Conservation (phyloP, 2,329 filamentous ascomycete species). For the Cytospora mali region DNA sequence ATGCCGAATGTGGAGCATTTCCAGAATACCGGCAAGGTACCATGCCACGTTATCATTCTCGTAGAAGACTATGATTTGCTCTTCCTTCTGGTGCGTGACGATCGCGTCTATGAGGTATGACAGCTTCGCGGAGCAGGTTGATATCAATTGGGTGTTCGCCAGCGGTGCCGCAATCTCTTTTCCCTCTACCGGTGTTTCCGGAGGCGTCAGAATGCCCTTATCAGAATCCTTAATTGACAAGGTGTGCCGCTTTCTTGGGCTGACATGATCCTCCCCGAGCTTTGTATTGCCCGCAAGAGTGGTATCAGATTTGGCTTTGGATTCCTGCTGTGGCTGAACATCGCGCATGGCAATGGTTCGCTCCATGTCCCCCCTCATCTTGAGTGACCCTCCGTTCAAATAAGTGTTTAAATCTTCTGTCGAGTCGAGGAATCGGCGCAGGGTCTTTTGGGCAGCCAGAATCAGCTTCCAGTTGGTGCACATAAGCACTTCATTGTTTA, state of each 20-base stretch:
- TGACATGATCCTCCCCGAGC: conserved; percentile 41
- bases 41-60: conserved; percentile 85
- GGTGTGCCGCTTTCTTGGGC: conserved; percentile 38
- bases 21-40: conserved; percentile 81
- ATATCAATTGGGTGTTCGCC: conserved; percentile 64
- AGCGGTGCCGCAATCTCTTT: conserved; percentile 52
- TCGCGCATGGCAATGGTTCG: conserved; percentile 38
- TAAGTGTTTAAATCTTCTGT: conserved; percentile 50
- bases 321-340: conserved; percentile 12
- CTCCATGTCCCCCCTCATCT: conserved; percentile 42
- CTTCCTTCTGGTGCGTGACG: conserved; percentile 64
- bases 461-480: conserved; percentile 56
- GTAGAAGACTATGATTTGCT: conserved; percentile 93
- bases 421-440: conserved; percentile 49
- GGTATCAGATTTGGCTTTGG: conserved; percentile 22
- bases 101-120: conserved; percentile 82
- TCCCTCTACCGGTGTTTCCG: conserved; percentile 17
- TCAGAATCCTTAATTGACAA: conserved; percentile 35
- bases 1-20: conserved; percentile 66
- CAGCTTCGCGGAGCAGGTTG: conserved; percentile 83
- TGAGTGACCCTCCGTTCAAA: conserved; percentile 49
- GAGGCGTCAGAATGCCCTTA: conserved; percentile 31
- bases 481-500: conserved; percentile 50
- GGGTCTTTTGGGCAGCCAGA: conserved; percentile 53
- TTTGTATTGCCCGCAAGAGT: conserved; percentile 48